These are phyloP conservation scores for Mycena latifolia DNA, from an alignment of 768 basidiomycete species.

Conservation along the genomic window DNA sequence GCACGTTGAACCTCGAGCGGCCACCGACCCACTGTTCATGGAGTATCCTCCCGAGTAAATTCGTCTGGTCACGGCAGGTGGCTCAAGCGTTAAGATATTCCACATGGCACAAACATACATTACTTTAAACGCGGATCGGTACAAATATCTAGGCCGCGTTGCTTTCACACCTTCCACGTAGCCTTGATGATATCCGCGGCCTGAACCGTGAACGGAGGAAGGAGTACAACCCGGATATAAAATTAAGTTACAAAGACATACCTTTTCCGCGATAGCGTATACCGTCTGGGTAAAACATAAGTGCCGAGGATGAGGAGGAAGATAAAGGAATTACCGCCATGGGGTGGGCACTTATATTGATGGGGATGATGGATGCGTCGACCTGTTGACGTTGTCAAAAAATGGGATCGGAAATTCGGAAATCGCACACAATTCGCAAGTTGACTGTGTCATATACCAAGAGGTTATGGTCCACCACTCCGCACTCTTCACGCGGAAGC, in stretches of 20 bases:
- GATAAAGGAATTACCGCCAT: not conserved
- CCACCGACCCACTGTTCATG: too few relatives aligned
- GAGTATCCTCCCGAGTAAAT: too few relatives aligned
- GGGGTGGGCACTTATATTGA: constrained; percentile 16
- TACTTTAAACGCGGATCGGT: too few relatives aligned
- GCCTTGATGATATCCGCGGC: constrained; percentile 27
- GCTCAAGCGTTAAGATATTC: too few relatives aligned
- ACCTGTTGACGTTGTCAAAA: constrained; percentile 3
- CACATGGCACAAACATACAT: too few relatives aligned
- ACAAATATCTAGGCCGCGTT: too few relatives aligned
- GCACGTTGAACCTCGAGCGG: too few relatives aligned
- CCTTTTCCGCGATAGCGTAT: too few relatives aligned
- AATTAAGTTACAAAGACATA: too few relatives aligned
- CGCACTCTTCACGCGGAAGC: constrained; percentile 51
- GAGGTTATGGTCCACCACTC: constrained; percentile 48
- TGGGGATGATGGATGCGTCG: constrained; percentile 18
- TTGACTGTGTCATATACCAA: constrained; percentile 47
- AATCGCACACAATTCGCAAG: constrained; percentile 38
- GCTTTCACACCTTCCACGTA: constrained; percentile 6
- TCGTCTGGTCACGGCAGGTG: too few relatives aligned
- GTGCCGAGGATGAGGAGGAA: not conserved
- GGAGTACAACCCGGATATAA: not conserved
- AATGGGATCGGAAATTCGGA: too few relatives aligned
- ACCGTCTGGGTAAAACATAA: too few relatives aligned
- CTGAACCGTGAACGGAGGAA: not conserved